Conservation (phyloP, 805 yeast species). For the Candida xiaguanensis region DNA sequence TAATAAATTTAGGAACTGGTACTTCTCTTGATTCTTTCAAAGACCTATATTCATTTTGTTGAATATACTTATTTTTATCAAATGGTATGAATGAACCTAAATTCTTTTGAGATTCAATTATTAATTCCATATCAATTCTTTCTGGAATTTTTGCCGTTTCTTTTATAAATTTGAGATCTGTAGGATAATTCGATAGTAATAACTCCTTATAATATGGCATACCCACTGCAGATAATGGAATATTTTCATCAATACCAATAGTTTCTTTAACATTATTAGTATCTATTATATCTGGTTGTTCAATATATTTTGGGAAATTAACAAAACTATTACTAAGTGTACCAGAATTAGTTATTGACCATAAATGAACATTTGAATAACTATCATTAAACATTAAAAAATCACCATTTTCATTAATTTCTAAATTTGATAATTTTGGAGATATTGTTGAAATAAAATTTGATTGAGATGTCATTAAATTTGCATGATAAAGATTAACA, state of each 20-base stretch:
- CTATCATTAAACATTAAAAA: conserved; percentile 67
- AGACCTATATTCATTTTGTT: conserved; percentile 49
- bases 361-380: conserved; percentile 57
- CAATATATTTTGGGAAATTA: conserved; percentile 40
- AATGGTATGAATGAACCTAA: conserved; percentile 31
- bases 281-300: conserved; percentile 48
- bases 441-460: conserved; percentile 4
- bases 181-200: conserved; percentile 78
- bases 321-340: conserved; percentile 29
- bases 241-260: conserved; percentile 35
- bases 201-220: conserved; percentile 81
- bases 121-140: conserved; percentile 47
- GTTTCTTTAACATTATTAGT: conserved; percentile 5
- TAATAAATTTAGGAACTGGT: conserved; percentile 52
- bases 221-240: conserved; percentile 72
- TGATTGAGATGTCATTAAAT: conserved; percentile 27
- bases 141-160: conserved; percentile 60
- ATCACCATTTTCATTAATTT: conserved; percentile 71
- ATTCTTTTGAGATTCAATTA: conserved; percentile 20
- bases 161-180: conserved; percentile 54
- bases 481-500: conserved; percentile 64
- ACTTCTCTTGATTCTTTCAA: conserved; percentile 17
- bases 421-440: conserved; percentile 43
- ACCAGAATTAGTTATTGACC: conserved; percentile 48
- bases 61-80: conserved; percentile 54